A percentile compares a stretch with the other conserved stretches of the same genome.
phyloP scores from a whole-genome alignment of 139 green algal species.

The Coccomyxa sp. region DNA sequence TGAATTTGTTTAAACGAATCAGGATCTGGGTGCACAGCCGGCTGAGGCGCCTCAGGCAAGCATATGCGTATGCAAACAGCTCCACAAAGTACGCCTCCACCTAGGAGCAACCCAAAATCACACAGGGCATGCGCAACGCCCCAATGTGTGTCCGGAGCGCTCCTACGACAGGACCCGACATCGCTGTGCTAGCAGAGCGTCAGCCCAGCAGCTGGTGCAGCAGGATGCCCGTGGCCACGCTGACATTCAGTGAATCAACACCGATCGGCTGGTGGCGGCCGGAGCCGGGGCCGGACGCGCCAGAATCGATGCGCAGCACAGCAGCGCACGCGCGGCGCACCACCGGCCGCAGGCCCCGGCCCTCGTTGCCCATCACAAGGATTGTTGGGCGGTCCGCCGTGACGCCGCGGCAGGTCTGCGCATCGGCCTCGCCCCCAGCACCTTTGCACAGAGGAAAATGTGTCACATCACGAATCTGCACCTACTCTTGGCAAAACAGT shows the following conservation, averaged over 20 bases:
- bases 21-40: too few relatives aligned
- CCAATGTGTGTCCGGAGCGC: too few relatives aligned
- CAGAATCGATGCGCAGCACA: constrained; percentile 6
- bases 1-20: too few relatives aligned
- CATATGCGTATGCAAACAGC: too few relatives aligned
- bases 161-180: too few relatives aligned
- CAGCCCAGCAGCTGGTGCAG: constrained; percentile 64
- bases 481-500: too few relatives aligned
- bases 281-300: neutral
- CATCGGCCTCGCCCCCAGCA: constrained; percentile 44
- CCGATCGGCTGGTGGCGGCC: neutral
- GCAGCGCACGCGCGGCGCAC: constrained; percentile 53
- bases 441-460: constrained; percentile 1
- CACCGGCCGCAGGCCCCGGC: constrained; percentile 67
- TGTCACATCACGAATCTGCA: neutral
- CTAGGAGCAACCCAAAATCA: too few relatives aligned
- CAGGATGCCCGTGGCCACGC: constrained; percentile 86
- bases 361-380: constrained; percentile 90
- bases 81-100: too few relatives aligned
- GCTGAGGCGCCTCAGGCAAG: too few relatives aligned
- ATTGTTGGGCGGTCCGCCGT: constrained; percentile 57
- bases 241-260: constrained; percentile 92
- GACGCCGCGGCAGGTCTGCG: constrained; percentile 32
- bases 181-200: too few relatives aligned
- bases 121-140: too few relatives aligned